Evolutionary conservation across 148 eudicot species (phyloP), one percentile per base, ranked within the genome.

Genomic region (Rhododendron simsii): DNA sequence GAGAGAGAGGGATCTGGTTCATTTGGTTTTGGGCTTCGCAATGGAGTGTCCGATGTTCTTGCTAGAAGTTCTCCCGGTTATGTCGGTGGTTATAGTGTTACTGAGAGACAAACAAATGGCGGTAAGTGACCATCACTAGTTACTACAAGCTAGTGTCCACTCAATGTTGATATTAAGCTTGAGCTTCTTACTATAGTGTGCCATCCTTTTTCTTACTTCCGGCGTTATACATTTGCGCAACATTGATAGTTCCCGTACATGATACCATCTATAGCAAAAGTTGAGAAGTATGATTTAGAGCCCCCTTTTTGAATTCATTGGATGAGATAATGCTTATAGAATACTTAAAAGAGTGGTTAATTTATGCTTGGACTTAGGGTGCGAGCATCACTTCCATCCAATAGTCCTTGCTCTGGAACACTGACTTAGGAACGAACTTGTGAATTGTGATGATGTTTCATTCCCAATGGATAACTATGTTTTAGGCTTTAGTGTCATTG

Each of bases 21-120:
- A 39, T 91, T 94, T 87, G 89, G 89, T 69, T 94, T 90, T 90
- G 95, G 95, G 84, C 92, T 94, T 73, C 93, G 90, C 45, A 88
- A 85, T 84, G 90, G 89, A 45, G 86, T 73, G 37, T 77, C 92
- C 37, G 96, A 91, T 84, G 81, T 88, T 55, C 88, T 87, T 45
- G 45, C 88, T 63, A 90, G 91, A 87, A 90, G 85, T 84, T 82
- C 94, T 89, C 89, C 95, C 30, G 85, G 91, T 91, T 91, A 85
- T 91, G 86, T 89, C 55, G 95, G 93, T 53, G 93, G 93, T 83
- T 91, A 94, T 85, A 88, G 91, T 84, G 89, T 92, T 84, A 79
- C 87, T 81, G 91, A 88, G 91, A 88, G 95, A 86, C 92, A 88
- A 50, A 73, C 93, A 82, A 89, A 87, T 88, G 89, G 96, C 91